phyloP scores from a whole-genome alignment of 1,139 yeast genomes.

The Sugiyamaella pinicola region DNA sequence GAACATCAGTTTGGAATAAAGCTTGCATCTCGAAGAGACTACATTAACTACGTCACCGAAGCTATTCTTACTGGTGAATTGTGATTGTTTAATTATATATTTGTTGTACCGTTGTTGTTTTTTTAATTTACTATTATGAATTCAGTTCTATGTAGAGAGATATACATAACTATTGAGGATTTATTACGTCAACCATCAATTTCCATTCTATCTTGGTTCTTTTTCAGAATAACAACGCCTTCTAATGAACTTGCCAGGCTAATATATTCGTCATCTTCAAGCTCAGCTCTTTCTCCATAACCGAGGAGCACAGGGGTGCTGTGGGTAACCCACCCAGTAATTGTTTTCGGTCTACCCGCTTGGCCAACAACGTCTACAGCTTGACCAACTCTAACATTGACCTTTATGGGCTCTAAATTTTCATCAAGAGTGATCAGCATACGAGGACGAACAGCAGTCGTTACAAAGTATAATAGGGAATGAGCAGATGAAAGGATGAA shows the following conservation, averaged over 20 bases:
- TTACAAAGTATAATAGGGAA: constrained; percentile 79
- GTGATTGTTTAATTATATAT: constrained; percentile 30
- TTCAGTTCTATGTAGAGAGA: constrained; percentile 1
- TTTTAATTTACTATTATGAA: constrained; percentile 6
- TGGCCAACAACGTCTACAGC: constrained; percentile 99
- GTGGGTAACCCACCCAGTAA: constrained; percentile 99
- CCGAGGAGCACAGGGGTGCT: constrained; percentile 94
- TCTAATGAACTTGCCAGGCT: constrained; percentile 81
- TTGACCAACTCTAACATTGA: constrained; percentile 96
- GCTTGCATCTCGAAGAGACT: constrained; percentile 42
- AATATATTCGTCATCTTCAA: constrained; percentile 92
- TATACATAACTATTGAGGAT: constrained; percentile 1
- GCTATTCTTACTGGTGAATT: constrained; percentile 46
- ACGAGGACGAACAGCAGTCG: constrained; percentile 90
- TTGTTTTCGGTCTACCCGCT: constrained; percentile 98
- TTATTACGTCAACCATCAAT: constrained; percentile 48
- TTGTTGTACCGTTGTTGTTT: constrained; percentile 10
- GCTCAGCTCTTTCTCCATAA: constrained; percentile 94
- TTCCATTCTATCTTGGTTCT: constrained; percentile 86
- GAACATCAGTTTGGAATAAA: constrained; percentile 44
- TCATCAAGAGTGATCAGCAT: constrained; percentile 93
- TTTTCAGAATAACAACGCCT: constrained; percentile 89
- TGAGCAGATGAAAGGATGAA: constrained; percentile 69
- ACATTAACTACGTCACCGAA: constrained; percentile 46
- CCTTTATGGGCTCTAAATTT: constrained; percentile 83